Conservation (phyloP, 257 asterid species). For the Jacaranda copaia region DNA sequence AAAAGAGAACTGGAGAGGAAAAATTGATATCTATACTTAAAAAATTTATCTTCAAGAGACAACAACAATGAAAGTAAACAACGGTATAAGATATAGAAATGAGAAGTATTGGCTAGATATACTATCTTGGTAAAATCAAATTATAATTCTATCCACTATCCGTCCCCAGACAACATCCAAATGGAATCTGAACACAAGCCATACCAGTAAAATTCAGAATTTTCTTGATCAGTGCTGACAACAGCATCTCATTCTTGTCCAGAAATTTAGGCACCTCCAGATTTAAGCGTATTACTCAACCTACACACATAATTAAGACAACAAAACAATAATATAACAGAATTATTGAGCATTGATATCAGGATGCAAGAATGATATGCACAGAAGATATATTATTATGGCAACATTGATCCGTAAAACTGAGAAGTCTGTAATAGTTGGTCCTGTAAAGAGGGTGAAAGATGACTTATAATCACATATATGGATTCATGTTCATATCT, state of each 20-base stretch:
- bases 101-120: slow-evolving; percentile 22
- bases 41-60: slow-evolving; percentile 26
- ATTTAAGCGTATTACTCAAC: slow-evolving; percentile 89
- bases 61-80: slow-evolving; percentile 5
- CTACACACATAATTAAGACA: slow-evolving; percentile 43
- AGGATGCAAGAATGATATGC: not conserved
- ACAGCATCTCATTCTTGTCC: slow-evolving; percentile 25
- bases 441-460: not conserved
- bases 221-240: slow-evolving; percentile 29
- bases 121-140: slow-evolving; percentile 25
- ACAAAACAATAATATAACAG: not conserved
- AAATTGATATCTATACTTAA: slow-evolving; percentile 16
- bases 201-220: slow-evolving; percentile 29
- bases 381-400: not conserved
- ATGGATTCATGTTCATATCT: too few relatives aligned
- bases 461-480: too few relatives aligned
- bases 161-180: slow-evolving; percentile 30
- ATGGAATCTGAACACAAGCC: slow-evolving; percentile 40
- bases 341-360: not conserved
- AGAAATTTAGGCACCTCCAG: slow-evolving; percentile 72
- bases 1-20: not conserved
- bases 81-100: slow-evolving; percentile 27
- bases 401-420: not conserved
- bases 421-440: not conserved
- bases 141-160: slow-evolving; percentile 38